Conservation (phyloP, 257 asterid species). For the Cynanchum wilfordii region DNA sequence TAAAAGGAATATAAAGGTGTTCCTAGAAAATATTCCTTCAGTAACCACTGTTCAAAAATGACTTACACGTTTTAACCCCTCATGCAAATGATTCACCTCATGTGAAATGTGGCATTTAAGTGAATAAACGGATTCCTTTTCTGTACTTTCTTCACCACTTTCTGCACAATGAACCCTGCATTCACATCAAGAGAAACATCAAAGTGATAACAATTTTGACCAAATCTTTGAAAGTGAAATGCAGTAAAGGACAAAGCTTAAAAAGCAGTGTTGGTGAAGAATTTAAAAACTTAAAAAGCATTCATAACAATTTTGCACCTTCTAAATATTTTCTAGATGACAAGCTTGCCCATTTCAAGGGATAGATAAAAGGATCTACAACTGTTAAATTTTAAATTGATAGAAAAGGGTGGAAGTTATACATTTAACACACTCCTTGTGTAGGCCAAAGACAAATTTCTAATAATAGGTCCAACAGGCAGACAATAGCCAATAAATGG, state of each 20-base stretch:
- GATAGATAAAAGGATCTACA: neutral
- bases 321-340: neutral
- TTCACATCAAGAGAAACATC: conserved; percentile 24
- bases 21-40: neutral
- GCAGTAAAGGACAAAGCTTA: neutral
- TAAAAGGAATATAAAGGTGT: conserved; percentile 5
- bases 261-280: neutral
- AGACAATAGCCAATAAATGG: too few relatives aligned
- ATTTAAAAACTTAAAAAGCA: neutral
- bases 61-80: conserved; percentile 90
- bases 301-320: neutral
- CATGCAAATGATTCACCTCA: conserved; percentile 97
- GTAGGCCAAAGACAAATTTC: too few relatives aligned
- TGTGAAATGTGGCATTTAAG: conserved; percentile 98
- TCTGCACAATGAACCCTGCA: conserved; percentile 94
- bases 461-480: too few relatives aligned
- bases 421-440: too few relatives aligned
- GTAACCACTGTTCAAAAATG: neutral
- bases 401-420: too few relatives aligned
- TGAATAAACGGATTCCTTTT: conserved; percentile 80
- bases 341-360: neutral
- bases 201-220: conserved; percentile 4
- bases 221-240: neutral
- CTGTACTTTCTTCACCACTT: conserved; percentile 97
- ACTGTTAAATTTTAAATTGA: too few relatives aligned